Percentiles rank a stretch among this genome's conserved stretches.
Conservation (phyloP, 352 stramenopile genomes). For the Globisporangium iwayamae region DNA sequence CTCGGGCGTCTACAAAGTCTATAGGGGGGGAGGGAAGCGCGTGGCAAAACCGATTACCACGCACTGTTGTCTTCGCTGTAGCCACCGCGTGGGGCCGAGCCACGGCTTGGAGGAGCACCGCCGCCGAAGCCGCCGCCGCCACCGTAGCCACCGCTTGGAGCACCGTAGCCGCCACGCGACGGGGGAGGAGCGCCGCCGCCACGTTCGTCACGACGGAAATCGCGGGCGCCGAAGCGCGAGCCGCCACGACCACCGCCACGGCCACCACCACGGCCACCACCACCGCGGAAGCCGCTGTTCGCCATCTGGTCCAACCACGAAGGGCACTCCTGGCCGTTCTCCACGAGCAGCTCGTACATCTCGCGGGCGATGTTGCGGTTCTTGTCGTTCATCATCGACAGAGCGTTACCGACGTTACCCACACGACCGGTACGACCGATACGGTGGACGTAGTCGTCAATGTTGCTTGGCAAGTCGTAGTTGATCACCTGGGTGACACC, state of each 20-base stretch:
- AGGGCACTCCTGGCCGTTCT: slow-evolving; percentile 95
- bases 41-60: slow-evolving; percentile 56
- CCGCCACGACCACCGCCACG: slow-evolving; percentile 51
- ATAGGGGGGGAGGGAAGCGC: slow-evolving; percentile 19
- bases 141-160: slow-evolving; percentile 28
- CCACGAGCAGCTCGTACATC: slow-evolving; percentile 95
- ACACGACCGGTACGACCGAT: slow-evolving; percentile 99
- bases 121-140: slow-evolving; percentile 21
- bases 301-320: slow-evolving; percentile 94
- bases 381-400: slow-evolving; percentile 99
- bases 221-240: slow-evolving; percentile 80
- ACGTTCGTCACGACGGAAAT: slow-evolving; percentile 83
- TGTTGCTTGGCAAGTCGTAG: slow-evolving; percentile 98
- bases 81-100: slow-evolving; percentile 36
- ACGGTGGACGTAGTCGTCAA: slow-evolving; percentile 98
- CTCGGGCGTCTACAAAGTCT: slow-evolving; percentile 26
- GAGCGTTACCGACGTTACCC: slow-evolving; percentile 95
- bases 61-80: slow-evolving; percentile 84
- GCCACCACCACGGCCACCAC: slow-evolving; percentile 43
- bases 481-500: slow-evolving; percentile 97
- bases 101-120: slow-evolving; percentile 27
- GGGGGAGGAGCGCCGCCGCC: slow-evolving; percentile 23
- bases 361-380: slow-evolving; percentile 97
- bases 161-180: slow-evolving; percentile 21
- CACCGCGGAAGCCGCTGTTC: slow-evolving; percentile 68